phyloP scores from a whole-genome alignment of 2,329 filamentous ascomycete species.

The Penicillium palitans region DNA sequence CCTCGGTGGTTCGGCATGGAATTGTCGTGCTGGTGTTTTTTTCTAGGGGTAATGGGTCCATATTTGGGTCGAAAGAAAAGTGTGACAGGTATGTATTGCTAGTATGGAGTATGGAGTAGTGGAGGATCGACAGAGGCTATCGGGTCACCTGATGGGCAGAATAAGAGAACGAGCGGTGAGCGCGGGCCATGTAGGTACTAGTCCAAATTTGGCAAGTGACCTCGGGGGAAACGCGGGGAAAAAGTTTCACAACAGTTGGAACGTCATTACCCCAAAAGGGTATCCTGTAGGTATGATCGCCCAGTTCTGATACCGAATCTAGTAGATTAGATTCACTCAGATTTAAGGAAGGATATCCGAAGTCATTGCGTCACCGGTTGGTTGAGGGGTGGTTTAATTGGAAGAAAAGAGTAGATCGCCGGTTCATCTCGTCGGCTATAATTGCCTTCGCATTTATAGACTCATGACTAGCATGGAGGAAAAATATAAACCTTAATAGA shows the following conservation, averaged over 20 bases:
- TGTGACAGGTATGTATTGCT: neutral
- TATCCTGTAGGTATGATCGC: neutral
- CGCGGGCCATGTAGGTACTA: neutral
- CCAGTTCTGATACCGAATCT: neutral
- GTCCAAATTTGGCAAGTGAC: neutral
- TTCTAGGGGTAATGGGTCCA: neutral
- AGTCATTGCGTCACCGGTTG: neutral
- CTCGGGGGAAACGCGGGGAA: constrained; percentile 1
- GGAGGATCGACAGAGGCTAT: neutral
- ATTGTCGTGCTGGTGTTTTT: neutral
- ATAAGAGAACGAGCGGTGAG: neutral
- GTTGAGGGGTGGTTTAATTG: neutral
- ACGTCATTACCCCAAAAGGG: neutral
- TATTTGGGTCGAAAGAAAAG: neutral
- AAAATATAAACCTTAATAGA: no score
- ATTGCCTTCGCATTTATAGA: neutral
- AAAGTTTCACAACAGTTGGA: neutral
- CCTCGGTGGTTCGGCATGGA: neutral
- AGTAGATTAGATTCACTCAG: neutral
- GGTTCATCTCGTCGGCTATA: neutral
- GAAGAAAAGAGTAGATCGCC: neutral
- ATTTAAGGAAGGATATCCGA: neutral
- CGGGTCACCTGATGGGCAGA: neutral
- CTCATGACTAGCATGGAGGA: neutral
- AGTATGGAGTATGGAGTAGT: neutral